Evolutionary conservation across 2,329 filamentous ascomycete species (phyloP).

Genomic region (Polychaeton citri): DNA sequence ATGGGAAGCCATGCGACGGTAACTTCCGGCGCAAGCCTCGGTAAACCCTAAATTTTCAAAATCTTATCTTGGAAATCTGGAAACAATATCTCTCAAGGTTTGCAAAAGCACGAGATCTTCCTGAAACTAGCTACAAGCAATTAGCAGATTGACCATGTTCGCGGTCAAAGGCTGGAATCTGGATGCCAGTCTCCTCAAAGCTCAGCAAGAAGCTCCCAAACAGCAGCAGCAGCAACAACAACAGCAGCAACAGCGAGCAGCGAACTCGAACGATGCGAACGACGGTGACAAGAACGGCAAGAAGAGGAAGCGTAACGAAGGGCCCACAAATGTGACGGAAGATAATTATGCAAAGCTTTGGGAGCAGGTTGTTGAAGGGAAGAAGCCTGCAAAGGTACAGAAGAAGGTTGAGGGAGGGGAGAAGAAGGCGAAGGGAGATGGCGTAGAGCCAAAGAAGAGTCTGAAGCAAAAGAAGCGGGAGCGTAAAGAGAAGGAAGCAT

Average conservation of each 20-base stretch:
- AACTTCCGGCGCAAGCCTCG: too few species aligned
- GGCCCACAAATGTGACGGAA: slow-evolving; percentile 38
- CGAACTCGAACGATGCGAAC: slow-evolving; percentile 24
- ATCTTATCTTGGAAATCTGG: too few species aligned
- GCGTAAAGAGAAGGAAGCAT: slow-evolving; percentile 13
- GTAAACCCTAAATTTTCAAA: too few species aligned
- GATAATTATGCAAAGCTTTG: slow-evolving; percentile 67
- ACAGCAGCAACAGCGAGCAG: too few species aligned
- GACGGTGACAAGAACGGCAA: slow-evolving; percentile 39
- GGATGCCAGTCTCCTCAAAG: slow-evolving; percentile 55
- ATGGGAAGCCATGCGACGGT: too few species aligned
- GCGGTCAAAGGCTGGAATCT: slow-evolving; percentile 88
- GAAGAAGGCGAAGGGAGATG: slow-evolving; percentile 18
- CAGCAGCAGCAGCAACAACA: slow-evolving; percentile 21
- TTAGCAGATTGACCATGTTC: too few species aligned
- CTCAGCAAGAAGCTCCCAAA: slow-evolving; percentile 42
- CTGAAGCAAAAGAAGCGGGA: slow-evolving; percentile 20
- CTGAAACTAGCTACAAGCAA: too few species aligned
- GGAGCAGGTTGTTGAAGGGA: slow-evolving; percentile 65
- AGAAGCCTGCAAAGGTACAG: slow-evolving; percentile 28
- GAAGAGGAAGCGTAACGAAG: slow-evolving; percentile 20
- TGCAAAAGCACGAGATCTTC: too few species aligned
- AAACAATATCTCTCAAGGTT: too few species aligned
- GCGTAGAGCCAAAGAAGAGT: slow-evolving; percentile 1
- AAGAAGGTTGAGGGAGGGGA: slow-evolving; percentile 21